Percentiles rank a stretch among this genome's conserved stretches.
These are phyloP conservation scores for Kwoniella europaea DNA, from an alignment of 768 basidiomycete genomes.

Conservation along the genomic window DNA sequence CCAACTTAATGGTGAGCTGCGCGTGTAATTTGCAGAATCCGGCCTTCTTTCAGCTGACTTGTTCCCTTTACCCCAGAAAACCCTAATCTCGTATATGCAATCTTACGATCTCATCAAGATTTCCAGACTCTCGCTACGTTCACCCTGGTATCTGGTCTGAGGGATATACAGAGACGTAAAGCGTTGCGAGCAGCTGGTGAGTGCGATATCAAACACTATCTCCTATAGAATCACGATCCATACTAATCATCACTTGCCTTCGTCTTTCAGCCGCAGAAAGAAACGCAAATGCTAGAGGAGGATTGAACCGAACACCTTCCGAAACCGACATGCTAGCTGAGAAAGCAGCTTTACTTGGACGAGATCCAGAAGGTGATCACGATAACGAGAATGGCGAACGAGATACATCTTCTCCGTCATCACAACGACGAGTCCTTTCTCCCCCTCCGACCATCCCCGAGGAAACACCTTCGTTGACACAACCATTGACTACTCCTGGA, in stretches of 20 bases:
- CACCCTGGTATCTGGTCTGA: conserved; percentile 80
- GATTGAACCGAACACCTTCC: conserved; percentile 41
- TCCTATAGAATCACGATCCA: too few species aligned
- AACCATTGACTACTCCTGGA: conserved; percentile 40
- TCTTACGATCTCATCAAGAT: conserved; percentile 78
- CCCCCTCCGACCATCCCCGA: neutral
- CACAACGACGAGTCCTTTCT: conserved; percentile 10
- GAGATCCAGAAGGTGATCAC: conserved; percentile 13
- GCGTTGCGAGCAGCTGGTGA: conserved; percentile 62
- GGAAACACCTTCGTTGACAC: conserved; percentile 7
- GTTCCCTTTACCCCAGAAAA: conserved; percentile 65
- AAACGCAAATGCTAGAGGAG: conserved; percentile 17
- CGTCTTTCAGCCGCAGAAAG: conserved; percentile 8
- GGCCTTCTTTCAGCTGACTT: neutral
- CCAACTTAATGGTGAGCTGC: conserved; percentile 63
- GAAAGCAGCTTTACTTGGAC: conserved; percentile 50
- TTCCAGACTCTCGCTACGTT: conserved; percentile 93
- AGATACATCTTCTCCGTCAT: conserved; percentile 3
- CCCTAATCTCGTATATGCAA: conserved; percentile 82
- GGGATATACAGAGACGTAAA: conserved; percentile 78
- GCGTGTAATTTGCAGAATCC: neutral
- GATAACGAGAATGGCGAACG: conserved; percentile 28
- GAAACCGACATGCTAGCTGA: conserved; percentile 52
- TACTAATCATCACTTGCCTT: too few species aligned
- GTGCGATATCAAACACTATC: neutral